Conservation (phyloP, 2,329 filamentous ascomycete genomes). For the Neofusicoccum laricinum region DNA sequence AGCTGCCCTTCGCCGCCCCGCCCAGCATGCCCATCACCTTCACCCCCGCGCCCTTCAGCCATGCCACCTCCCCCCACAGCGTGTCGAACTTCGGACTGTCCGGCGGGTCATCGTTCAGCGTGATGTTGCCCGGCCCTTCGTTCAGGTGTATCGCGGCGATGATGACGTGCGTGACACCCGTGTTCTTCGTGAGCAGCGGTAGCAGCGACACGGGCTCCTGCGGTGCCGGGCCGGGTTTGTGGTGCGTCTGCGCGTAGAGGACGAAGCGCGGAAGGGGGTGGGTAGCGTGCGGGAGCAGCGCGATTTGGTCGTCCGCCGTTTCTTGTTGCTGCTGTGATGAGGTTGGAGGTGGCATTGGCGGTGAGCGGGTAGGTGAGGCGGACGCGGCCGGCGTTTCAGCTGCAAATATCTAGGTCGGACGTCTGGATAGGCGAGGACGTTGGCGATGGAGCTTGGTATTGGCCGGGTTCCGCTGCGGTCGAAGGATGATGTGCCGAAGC, state of each 20-base stretch:
- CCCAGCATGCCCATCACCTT: conserved; percentile 85
- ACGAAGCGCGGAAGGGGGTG: conserved; percentile 40
- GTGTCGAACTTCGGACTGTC: conserved; percentile 64
- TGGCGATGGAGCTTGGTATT: not conserved
- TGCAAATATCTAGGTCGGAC: no score
- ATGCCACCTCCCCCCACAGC: conserved; percentile 74
- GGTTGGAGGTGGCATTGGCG: conserved; percentile 26
- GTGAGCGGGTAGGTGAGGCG: not conserved
- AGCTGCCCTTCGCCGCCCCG: conserved; percentile 77
- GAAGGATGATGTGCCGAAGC: not conserved
- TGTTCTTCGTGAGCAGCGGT: conserved; percentile 58
- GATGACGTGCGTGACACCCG: conserved; percentile 75
- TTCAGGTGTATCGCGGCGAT: conserved; percentile 85
- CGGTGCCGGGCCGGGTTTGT: conserved; percentile 42
- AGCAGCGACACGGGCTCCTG: conserved; percentile 59
- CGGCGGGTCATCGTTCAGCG: conserved; percentile 76
- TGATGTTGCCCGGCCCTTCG: conserved; percentile 61
- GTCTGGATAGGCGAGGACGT: not conserved
- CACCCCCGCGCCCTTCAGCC: conserved; percentile 70
- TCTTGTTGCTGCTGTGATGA: conserved; percentile 17
- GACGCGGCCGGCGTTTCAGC: no score
- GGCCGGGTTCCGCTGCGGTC: not conserved
- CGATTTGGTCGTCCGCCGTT: not conserved
- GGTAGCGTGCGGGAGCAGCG: conserved; percentile 8
- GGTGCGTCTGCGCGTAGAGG: conserved; percentile 65